These are phyloP conservation scores for Pseudohyphozyma bogoriensis DNA, from an alignment of 768 basidiomycete species.

Conservation along the genomic window DNA sequence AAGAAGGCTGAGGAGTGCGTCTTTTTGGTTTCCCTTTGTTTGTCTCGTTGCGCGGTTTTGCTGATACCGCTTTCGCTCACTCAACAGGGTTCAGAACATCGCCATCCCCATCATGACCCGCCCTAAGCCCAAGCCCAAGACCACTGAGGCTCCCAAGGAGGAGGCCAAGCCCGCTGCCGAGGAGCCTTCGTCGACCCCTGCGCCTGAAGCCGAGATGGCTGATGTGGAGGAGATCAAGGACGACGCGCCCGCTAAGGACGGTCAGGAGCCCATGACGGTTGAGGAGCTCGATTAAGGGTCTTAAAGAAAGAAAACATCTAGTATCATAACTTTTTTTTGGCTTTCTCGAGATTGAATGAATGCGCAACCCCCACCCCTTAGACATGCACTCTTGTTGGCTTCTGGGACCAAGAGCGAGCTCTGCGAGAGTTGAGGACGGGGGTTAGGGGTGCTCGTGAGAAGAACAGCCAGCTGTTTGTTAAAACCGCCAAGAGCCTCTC, in stretches of 20 bases:
- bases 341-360: too few relatives aligned
- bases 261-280: background rate
- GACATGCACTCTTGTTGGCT: background rate
- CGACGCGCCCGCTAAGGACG: too few relatives aligned
- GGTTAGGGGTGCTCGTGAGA: too few relatives aligned
- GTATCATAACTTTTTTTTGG: background rate
- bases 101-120: constrained; percentile 79
- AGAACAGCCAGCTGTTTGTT: too few relatives aligned
- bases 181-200: constrained; percentile 12
- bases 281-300: constrained; percentile 2
- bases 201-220: constrained; percentile 27
- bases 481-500: too few relatives aligned
- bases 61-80: background rate
- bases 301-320: background rate
- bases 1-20: constrained; percentile 76
- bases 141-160: constrained; percentile 29
- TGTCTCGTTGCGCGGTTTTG: background rate
- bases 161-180: constrained; percentile 24
- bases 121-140: constrained; percentile 67
- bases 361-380: background rate
- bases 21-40: background rate
- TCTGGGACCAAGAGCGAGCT: background rate
- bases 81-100: constrained; percentile 53
- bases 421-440: background rate
- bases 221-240: constrained; percentile 11